phyloP scores from a whole-genome alignment of 116 monocot genomes.

The Cymodocea nodosa region DNA sequence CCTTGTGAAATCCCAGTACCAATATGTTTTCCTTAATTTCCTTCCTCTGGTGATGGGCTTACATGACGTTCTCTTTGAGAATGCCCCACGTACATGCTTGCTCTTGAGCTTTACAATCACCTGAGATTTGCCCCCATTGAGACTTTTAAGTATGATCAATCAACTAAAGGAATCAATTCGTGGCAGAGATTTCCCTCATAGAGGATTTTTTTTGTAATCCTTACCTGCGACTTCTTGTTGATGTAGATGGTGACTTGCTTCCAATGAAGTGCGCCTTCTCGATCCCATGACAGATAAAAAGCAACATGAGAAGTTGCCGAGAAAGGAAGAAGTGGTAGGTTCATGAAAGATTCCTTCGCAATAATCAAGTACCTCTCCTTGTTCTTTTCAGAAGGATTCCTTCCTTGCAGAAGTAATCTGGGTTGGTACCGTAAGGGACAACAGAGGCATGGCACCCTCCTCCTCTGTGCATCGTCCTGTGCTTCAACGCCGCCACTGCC shows the following conservation, averaged over 20 bases:
- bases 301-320: no score
- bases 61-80: slow-evolving; percentile 22
- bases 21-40: not conserved
- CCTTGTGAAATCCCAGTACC: not conserved
- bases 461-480: not conserved
- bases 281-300: not conserved
- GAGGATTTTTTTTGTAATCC: not conserved
- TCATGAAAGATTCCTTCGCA: not conserved
- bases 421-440: slow-evolving; percentile 1
- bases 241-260: slow-evolving; percentile 18
- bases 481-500: slow-evolving; percentile 8
- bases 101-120: slow-evolving; percentile 17
- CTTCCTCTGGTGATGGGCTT: not conserved
- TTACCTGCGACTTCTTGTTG: slow-evolving; percentile 13
- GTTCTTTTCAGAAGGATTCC: slow-evolving; percentile 7
- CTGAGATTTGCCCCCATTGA: not conserved
- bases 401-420: slow-evolving; percentile 6
- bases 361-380: slow-evolving; percentile 11
- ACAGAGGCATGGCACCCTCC: slow-evolving; percentile 2
- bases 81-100: slow-evolving; percentile 17
- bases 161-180: no score
- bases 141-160: no score
- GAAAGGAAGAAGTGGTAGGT: no score
- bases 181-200: no score
- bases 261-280: slow-evolving; percentile 12